Conservation (phyloP, 208 protist genomes). For the Leishmania braziliensis region DNA sequence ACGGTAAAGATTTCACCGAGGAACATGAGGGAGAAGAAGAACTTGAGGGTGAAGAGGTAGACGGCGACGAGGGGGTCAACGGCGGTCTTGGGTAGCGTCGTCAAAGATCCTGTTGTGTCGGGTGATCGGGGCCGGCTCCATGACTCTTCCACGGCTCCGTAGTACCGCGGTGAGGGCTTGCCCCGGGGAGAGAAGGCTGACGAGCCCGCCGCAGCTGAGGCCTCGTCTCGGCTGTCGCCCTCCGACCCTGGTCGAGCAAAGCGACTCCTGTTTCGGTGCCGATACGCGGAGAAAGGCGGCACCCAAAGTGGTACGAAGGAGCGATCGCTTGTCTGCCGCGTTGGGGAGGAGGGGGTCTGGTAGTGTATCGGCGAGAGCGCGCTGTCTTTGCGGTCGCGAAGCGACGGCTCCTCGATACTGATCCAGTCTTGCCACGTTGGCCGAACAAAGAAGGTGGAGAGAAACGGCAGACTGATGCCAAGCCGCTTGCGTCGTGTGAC, state of each 20-base stretch:
- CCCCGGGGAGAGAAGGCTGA: conserved; percentile 11
- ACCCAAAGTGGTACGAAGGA: conserved; percentile 36
- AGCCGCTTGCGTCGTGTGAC: conserved; percentile 46
- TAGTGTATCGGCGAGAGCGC: conserved; percentile 33
- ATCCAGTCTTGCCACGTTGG: conserved; percentile 58
- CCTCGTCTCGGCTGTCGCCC: background rate
- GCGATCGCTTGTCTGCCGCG: conserved; percentile 30
- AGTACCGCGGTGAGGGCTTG: conserved; percentile 11
- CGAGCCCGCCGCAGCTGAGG: background rate
- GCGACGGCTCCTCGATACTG: conserved; percentile 72
- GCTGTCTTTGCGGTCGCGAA: conserved; percentile 42
- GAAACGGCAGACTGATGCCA: conserved; percentile 57
- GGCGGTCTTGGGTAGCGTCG: conserved; percentile 42
- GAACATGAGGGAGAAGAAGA: conserved; percentile 66
- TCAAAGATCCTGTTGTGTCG: background rate
- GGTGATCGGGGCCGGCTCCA: background rate
- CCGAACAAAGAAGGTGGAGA: conserved; percentile 55
- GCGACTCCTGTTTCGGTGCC: background rate
- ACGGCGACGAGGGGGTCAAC: conserved; percentile 80
- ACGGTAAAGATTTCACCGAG: conserved; percentile 59
- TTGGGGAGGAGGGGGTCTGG: conserved; percentile 5
- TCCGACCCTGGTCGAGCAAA: background rate
- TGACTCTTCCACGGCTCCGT: conserved; percentile 27
- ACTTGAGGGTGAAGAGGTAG: conserved; percentile 82
- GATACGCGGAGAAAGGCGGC: background rate